A percentile compares a stretch with the other conserved stretches of the same genome.
Conservation (phyloP, 805 yeast species). For the Starmerella sirachaensis region DNA sequence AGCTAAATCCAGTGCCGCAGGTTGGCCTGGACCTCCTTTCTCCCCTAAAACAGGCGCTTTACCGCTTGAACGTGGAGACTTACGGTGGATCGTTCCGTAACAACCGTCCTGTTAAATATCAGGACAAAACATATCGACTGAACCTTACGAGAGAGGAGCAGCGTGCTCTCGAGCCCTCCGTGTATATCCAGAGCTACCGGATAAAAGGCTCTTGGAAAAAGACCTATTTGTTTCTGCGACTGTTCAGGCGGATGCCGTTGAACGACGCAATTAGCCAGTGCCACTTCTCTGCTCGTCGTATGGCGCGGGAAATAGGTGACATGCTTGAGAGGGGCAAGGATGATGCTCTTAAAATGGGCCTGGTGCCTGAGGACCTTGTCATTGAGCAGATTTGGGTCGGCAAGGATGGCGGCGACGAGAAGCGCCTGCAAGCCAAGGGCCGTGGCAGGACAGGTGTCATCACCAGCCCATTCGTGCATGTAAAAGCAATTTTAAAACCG, state of each 20-base stretch:
- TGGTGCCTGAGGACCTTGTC: slow-evolving; percentile 51
- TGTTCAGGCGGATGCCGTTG: slow-evolving; percentile 58
- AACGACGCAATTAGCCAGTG: slow-evolving; percentile 81
- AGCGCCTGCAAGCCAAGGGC: slow-evolving; percentile 70
- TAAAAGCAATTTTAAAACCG: slow-evolving; percentile 63
- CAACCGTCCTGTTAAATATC: slow-evolving; percentile 37
- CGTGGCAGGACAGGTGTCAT: slow-evolving; percentile 81
- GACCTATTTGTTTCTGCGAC: slow-evolving; percentile 65
- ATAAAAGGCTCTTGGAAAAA: slow-evolving; percentile 82
- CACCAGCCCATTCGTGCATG: slow-evolving; percentile 65
- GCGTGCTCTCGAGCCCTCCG: slow-evolving; percentile 73
- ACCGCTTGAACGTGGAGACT: slow-evolving; percentile 44
- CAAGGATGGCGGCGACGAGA: slow-evolving; percentile 64
- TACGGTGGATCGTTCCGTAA: slow-evolving; percentile 63
- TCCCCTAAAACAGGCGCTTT: slow-evolving; percentile 59
- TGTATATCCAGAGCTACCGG: slow-evolving; percentile 70
- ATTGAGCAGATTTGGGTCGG: slow-evolving; percentile 84
- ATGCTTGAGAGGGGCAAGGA: slow-evolving; percentile 59
- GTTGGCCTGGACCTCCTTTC: slow-evolving; percentile 36
- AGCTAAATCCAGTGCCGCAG: slow-evolving; percentile 42
- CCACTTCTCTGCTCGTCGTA: slow-evolving; percentile 71
- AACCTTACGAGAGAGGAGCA: slow-evolving; percentile 52
- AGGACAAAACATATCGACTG: slow-evolving; percentile 43
- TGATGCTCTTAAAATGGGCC: slow-evolving; percentile 50
- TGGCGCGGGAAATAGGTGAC: slow-evolving; percentile 67